phyloP scores from a whole-genome alignment of 2,329 filamentous ascomycete genomes.

The Aspergillus ibericus region DNA sequence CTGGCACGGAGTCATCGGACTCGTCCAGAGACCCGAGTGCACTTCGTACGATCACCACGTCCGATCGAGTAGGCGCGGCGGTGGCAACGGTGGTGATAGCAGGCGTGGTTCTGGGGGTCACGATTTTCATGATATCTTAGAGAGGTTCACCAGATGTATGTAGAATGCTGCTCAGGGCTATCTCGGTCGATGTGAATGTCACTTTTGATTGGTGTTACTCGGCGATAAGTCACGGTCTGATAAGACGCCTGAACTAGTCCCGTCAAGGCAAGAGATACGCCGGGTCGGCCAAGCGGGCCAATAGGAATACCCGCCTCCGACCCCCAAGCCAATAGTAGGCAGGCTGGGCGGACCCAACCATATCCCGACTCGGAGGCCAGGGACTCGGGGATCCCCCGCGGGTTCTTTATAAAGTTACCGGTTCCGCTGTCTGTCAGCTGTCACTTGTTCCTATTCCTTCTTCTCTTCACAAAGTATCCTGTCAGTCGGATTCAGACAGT shows the following conservation, averaged over 20 bases:
- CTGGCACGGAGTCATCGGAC: slow-evolving; percentile 28
- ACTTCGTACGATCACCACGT: slow-evolving; percentile 24
- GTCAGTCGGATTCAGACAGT: neutral
- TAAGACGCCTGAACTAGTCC: slow-evolving; percentile 1
- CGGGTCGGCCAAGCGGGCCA: slow-evolving; percentile 5
- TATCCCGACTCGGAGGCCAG: neutral
- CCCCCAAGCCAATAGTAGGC: no score
- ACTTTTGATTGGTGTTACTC: neutral
- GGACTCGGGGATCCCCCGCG: neutral
- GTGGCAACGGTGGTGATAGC: slow-evolving; percentile 32
- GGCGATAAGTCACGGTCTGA: neutral
- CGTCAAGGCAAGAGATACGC: slow-evolving; percentile 14
- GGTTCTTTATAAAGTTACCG: no score
- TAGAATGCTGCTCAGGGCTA: no score
- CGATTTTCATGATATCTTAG: neutral
- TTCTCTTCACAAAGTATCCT: neutral
- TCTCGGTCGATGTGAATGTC: neutral
- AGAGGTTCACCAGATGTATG: neutral
- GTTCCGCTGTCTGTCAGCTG: no score
- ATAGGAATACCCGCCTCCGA: slow-evolving; percentile 6
- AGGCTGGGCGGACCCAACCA: neutral
- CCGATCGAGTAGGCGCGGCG: slow-evolving; percentile 29
- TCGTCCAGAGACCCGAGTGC: slow-evolving; percentile 20
- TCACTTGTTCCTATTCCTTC: neutral
- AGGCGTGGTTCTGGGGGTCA: slow-evolving; percentile 14